These are phyloP conservation scores for Fonsecaea multimorphosa DNA, from an alignment of 2,329 filamentous ascomycete genomes.

Conservation along the genomic window DNA sequence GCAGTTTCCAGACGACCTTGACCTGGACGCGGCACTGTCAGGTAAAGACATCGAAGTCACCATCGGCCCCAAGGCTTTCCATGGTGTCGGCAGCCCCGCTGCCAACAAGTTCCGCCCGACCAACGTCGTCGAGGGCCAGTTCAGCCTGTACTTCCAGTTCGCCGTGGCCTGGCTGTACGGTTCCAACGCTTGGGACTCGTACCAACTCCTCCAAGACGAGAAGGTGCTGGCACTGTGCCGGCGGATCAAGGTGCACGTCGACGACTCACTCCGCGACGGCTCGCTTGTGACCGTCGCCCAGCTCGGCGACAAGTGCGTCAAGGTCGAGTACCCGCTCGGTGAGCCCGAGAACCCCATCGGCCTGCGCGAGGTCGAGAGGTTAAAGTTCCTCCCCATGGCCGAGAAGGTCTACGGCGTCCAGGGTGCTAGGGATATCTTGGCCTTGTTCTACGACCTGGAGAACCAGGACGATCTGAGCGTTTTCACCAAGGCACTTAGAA, in stretches of 20 bases:
- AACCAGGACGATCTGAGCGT: conserved; percentile 1
- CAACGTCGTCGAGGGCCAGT: conserved; percentile 46
- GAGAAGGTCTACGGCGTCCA: conserved; percentile 10
- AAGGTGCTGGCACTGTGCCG: neutral
- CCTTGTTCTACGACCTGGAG: neutral
- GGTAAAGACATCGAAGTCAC: conserved; percentile 18
- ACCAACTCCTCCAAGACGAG: neutral
- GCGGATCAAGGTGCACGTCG: neutral
- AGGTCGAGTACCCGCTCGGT: conserved; percentile 8
- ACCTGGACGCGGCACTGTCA: neutral
- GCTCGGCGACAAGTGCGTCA: neutral
- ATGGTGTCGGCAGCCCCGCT: conserved; percentile 43
- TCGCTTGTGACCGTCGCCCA: neutral
- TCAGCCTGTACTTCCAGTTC: conserved; percentile 45
- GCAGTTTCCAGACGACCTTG: neutral
- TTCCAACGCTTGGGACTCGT: conserved; percentile 9
- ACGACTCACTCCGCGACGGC: conserved; percentile 6
- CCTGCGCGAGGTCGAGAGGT: neutral
- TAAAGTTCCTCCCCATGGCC: conserved; percentile 12
- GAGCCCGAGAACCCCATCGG: conserved; percentile 14
- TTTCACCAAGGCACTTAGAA: neutral
- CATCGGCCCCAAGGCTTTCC: conserved; percentile 4
- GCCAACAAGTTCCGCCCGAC: conserved; percentile 45
- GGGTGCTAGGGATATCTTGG: neutral
- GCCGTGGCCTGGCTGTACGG: conserved; percentile 35